phyloP scores from a whole-genome alignment of 768 basidiomycete species.

The Boletus reticuloceps region DNA sequence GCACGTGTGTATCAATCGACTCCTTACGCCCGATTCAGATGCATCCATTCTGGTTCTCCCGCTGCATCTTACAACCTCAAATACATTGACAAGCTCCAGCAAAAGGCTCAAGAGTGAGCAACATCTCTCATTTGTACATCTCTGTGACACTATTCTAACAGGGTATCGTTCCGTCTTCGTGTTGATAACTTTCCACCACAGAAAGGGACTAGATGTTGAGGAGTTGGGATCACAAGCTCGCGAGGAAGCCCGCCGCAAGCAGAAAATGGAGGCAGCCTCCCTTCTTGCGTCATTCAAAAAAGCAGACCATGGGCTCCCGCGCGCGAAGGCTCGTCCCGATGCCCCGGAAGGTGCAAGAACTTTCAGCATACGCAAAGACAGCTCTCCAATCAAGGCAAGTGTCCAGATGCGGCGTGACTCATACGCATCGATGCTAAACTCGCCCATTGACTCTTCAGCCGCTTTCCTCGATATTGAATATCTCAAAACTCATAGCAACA shows the following conservation, averaged over 20 bases:
- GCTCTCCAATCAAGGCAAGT: slow-evolving; percentile 64
- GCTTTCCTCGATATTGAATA: slow-evolving; percentile 75
- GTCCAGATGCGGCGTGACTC: not conserved
- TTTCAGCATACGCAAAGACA: slow-evolving; percentile 49
- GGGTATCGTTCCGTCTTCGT: slow-evolving; percentile 5
- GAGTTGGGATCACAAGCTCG: slow-evolving; percentile 32
- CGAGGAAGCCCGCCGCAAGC: slow-evolving; percentile 33
- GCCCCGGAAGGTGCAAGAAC: slow-evolving; percentile 1
- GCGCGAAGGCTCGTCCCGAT: slow-evolving; percentile 5
- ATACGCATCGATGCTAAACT: not conserved
- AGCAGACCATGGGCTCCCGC: slow-evolving; percentile 5
- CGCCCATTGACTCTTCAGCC: slow-evolving; percentile 54
- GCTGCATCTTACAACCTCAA: slow-evolving; percentile 37
- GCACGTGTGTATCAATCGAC: slow-evolving; percentile 1
- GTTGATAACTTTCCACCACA: slow-evolving; percentile 20
- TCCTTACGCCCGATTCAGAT: slow-evolving; percentile 2
- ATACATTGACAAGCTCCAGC: slow-evolving; percentile 69
- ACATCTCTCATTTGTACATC: slow-evolving; percentile 8
- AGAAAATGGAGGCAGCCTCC: slow-evolving; percentile 18
- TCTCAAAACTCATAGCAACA: slow-evolving; percentile 60
- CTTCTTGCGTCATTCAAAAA: slow-evolving; percentile 15
- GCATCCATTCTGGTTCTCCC: slow-evolving; percentile 11
- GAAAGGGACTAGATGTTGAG: slow-evolving; percentile 43
- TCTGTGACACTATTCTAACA: slow-evolving; percentile 15
- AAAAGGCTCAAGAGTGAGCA: slow-evolving; percentile 63